A percentile compares a stretch with the other conserved stretches of the same genome.
These are phyloP conservation scores for Coemansia sp. DNA, from an alignment of 192 early-diverging fungal species.

Conservation along the genomic window DNA sequence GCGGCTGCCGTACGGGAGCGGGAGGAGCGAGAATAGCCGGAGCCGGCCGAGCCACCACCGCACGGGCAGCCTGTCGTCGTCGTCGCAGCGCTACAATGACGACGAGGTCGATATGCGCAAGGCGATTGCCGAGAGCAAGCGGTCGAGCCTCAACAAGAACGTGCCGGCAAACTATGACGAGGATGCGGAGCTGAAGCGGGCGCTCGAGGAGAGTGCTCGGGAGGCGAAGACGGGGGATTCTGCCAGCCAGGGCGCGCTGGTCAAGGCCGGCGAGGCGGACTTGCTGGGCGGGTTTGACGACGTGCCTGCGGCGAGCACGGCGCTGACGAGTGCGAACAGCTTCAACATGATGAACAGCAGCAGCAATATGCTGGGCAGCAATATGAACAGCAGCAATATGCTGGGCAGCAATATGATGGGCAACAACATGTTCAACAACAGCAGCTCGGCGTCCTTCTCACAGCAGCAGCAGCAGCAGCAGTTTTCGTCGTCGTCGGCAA, in stretches of 20 bases:
- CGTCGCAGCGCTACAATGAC: constrained; percentile 47
- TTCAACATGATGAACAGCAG: constrained; percentile 23
- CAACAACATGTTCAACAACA: constrained; percentile 7
- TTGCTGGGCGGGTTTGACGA: constrained; percentile 48
- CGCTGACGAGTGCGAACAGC: constrained; percentile 26
- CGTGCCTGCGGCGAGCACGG: constrained; percentile 6
- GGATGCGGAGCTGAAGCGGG: constrained; percentile 69
- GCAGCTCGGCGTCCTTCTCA: constrained; percentile 11
- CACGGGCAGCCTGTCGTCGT: constrained; percentile 22
- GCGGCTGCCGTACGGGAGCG: constrained; percentile 18
- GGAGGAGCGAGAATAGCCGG: constrained; percentile 8
- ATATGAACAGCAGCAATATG: not conserved
- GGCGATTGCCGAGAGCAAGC: constrained; percentile 83
- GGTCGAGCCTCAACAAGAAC: constrained; percentile 54
- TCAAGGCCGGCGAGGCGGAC: constrained; percentile 24
- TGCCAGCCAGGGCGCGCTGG: not conserved
- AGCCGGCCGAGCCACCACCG: constrained; percentile 22
- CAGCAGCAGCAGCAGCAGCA: constrained; percentile 44
- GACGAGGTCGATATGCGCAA: constrained; percentile 78
- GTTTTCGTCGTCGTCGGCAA: constrained; percentile 23
- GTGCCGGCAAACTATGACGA: constrained; percentile 55
- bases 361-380: not conserved
- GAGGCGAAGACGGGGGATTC: constrained; percentile 54
- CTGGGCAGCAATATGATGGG: not conserved
- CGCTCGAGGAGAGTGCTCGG: constrained; percentile 83